Percentiles rank a stretch among this genome's conserved stretches.
These are phyloP conservation scores for Acanthamoeba triangularis DNA, from an alignment of 208 protist genomes.

Conservation along the genomic window DNA sequence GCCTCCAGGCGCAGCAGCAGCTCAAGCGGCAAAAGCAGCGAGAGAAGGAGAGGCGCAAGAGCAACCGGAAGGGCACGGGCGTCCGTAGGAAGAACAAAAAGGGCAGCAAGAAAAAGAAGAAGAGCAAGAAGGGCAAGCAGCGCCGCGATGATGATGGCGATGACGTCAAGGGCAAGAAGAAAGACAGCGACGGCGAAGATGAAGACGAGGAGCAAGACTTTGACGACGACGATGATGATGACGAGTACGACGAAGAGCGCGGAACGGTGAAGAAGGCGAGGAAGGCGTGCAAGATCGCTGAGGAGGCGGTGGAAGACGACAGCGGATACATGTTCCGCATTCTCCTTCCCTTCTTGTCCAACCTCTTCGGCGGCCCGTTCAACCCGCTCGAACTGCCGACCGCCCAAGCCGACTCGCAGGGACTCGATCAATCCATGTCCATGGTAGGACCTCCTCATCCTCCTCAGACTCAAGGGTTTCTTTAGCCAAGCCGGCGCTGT, in stretches of 20 bases:
- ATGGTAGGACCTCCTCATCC: background rate
- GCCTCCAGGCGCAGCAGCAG: background rate
- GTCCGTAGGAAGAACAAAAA: constrained; percentile 38
- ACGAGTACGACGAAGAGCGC: background rate
- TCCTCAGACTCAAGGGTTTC: too few species aligned
- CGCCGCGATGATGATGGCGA: background rate
- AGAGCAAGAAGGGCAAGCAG: constrained; percentile 11
- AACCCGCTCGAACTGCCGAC: constrained; percentile 51
- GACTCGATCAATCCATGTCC: background rate
- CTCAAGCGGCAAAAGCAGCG: background rate
- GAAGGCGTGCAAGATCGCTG: background rate
- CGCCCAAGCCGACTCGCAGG: background rate
- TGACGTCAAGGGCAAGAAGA: constrained; percentile 10
- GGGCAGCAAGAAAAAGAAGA: background rate
- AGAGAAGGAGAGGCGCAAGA: background rate
- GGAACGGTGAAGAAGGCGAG: background rate
- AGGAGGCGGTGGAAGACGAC: background rate
- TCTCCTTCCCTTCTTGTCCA: constrained; percentile 61
- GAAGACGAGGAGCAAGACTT: constrained; percentile 11
- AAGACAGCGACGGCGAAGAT: background rate
- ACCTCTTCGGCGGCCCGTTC: constrained; percentile 71
- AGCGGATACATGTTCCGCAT: constrained; percentile 49
- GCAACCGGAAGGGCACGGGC: background rate
- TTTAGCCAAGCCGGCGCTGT: too few species aligned
- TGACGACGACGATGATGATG: background rate